A percentile compares a stretch with the other conserved stretches of the same genome.
These are phyloP conservation scores for Scedosporium apiospermum DNA, from an alignment of 2,329 filamentous ascomycete genomes.

Conservation along the genomic window DNA sequence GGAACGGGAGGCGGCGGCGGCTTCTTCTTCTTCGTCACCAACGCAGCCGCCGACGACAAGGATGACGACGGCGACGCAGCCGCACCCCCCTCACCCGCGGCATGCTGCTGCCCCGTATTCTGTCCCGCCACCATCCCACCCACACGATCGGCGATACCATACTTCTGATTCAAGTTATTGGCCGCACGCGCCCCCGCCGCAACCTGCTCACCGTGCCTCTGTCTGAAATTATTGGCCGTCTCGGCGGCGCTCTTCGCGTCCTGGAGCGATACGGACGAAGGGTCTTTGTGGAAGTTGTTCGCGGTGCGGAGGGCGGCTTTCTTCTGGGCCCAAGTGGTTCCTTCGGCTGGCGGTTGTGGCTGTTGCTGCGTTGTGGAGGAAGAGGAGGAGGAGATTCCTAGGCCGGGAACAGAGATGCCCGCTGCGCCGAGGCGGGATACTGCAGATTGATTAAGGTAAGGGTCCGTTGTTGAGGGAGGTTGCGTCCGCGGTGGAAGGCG, in stretches of 20 bases:
- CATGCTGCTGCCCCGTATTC: conserved; percentile 2
- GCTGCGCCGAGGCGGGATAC: conserved; percentile 58
- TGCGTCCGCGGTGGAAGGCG: conserved; percentile 13
- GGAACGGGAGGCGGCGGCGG: conserved; percentile 39
- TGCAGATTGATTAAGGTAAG: conserved; percentile 44
- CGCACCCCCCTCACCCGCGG: neutral
- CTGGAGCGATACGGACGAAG: conserved; percentile 48
- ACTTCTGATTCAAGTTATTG: conserved; percentile 50
- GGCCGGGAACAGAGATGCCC: conserved; percentile 67
- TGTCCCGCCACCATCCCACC: conserved; percentile 11
- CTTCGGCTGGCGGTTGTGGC: conserved; percentile 25
- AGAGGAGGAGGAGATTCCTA: conserved; percentile 54
- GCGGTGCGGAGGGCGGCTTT: conserved; percentile 55
- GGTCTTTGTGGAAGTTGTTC: conserved; percentile 48
- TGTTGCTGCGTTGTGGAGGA: conserved; percentile 10
- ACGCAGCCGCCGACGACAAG: conserved; percentile 14
- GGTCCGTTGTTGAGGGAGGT: conserved; percentile 11
- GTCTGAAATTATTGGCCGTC: conserved; percentile 59
- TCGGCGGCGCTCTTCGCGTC: conserved; percentile 49
- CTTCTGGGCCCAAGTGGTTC: conserved; percentile 56
- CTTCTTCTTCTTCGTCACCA: conserved; percentile 36
- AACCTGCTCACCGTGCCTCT: conserved; percentile 60
- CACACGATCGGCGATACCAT: conserved; percentile 37
- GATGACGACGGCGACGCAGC: conserved; percentile 9
- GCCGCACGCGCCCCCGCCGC: conserved; percentile 48